Conservation (phyloP, 2,329 filamentous ascomycete genomes). For the Dothideomycetes sp. region DNA sequence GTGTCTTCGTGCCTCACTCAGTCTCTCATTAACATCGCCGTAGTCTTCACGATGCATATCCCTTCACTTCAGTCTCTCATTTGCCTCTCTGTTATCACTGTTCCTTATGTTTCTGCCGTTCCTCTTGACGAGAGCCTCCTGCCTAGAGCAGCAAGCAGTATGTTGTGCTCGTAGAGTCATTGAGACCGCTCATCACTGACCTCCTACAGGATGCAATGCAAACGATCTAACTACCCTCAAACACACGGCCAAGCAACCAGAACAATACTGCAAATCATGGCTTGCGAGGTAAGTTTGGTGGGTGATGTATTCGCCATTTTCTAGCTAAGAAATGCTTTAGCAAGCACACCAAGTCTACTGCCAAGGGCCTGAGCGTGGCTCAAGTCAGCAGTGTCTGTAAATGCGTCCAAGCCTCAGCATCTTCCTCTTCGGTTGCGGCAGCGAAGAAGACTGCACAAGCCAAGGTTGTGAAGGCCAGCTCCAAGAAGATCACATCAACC, state of each 20-base stretch:
- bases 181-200: neutral
- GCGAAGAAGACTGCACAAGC: slow-evolving; percentile 2
- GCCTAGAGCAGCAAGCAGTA: slow-evolving; percentile 7
- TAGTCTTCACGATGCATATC: slow-evolving; percentile 8
- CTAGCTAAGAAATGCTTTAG: too few relatives aligned
- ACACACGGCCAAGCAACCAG: slow-evolving; percentile 7
- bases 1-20: too few relatives aligned
- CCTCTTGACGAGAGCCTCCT: slow-evolving; percentile 4
- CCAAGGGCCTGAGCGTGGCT: slow-evolving; percentile 5
- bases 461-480: too few relatives aligned
- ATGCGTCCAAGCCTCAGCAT: slow-evolving; percentile 7
- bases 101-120: slow-evolving; percentile 8
- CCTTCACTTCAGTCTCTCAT: slow-evolving; percentile 5
- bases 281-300: too few relatives aligned
- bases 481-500: neutral
- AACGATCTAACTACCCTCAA: slow-evolving; percentile 4
- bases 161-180: neutral
- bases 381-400: slow-evolving; percentile 9
- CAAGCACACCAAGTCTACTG: slow-evolving; percentile 6
- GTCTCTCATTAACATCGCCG: too few relatives aligned
- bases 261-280: slow-evolving; percentile 10
- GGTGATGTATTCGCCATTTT: too few relatives aligned
- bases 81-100: slow-evolving; percentile 8
- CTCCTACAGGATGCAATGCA: slow-evolving; percentile 5
- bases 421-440: slow-evolving; percentile 5